A percentile compares a stretch with the other conserved stretches of the same genome.
Conservation (phyloP, 768 basidiomycete genomes). For the Aureoboletus auriporus region DNA sequence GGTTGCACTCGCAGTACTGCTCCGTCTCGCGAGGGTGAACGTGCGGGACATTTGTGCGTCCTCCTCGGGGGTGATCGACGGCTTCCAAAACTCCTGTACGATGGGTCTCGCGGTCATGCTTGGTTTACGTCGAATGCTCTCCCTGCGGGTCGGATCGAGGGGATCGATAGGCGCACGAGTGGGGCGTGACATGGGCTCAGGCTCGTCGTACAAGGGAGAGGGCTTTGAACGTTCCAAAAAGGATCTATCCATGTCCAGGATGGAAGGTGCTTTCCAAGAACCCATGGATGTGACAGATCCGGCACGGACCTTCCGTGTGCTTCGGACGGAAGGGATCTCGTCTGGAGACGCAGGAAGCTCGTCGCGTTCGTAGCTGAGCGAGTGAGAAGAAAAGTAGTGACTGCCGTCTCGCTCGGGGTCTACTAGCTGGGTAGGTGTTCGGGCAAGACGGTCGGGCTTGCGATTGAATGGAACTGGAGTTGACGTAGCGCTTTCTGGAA, state of each 20-base stretch:
- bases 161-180: slow-evolving; percentile 20
- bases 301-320: slow-evolving; percentile 20
- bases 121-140: slow-evolving; percentile 31
- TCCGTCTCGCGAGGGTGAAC: slow-evolving; percentile 40
- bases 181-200: slow-evolving; percentile 21
- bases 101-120: slow-evolving; percentile 32
- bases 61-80: slow-evolving; percentile 42
- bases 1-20: slow-evolving; percentile 48
- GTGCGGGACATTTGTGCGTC: slow-evolving; percentile 39
- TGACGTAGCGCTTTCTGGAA: slow-evolving; percentile 6
- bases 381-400: slow-evolving; percentile 15
- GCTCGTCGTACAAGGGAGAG: slow-evolving; percentile 24
- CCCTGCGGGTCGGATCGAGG: slow-evolving; percentile 20
- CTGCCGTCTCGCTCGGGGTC: slow-evolving; percentile 24
- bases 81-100: slow-evolving; percentile 48
- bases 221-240: slow-evolving; percentile 20
- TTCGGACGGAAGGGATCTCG: slow-evolving; percentile 13
- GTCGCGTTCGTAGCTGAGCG: slow-evolving; percentile 15
- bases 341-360: slow-evolving; percentile 17
- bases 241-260: slow-evolving; percentile 20
- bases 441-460: slow-evolving; percentile 14
- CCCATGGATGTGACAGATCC: slow-evolving; percentile 24
- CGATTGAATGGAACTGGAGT: slow-evolving; percentile 10
- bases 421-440: slow-evolving; percentile 15
- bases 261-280: slow-evolving; percentile 25